phyloP scores from a whole-genome alignment of 1,284 basidiomycete genomes.

The Trichosporon asahii region DNA sequence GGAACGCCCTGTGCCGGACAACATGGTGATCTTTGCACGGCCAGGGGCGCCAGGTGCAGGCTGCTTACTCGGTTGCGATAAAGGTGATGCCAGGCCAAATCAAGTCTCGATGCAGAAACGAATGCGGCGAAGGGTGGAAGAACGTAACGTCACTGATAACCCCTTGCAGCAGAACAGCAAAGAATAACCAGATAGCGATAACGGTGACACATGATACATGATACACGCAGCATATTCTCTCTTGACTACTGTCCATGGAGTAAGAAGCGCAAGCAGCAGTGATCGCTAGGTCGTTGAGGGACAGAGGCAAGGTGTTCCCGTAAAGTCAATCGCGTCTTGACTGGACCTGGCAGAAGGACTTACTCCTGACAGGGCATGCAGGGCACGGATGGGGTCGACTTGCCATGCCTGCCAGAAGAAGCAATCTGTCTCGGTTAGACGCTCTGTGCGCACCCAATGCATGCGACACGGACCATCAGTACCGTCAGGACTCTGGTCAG shows the following conservation, averaged over 20 bases:
- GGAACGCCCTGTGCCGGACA: not conserved
- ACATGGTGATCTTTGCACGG: conserved; percentile 4
- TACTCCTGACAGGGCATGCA: not conserved
- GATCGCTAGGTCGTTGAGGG: no score
- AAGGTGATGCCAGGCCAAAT: not conserved
- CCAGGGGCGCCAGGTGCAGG: not conserved
- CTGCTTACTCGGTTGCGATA: not conserved
- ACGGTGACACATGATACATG: no score
- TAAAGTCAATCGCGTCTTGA: not conserved
- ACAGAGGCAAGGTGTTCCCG: not conserved
- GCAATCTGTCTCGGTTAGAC: not conserved
- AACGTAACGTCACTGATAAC: no score
- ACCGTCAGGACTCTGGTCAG: no score
- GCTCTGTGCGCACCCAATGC: not conserved
- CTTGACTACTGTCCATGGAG: no score
- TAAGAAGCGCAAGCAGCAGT: no score
- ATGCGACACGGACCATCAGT: not conserved
- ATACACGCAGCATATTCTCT: no score
- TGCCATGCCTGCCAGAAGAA: not conserved
- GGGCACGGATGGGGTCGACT: no score
- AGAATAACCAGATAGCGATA: no score
- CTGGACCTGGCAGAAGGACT: not conserved
- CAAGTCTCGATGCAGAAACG: no score
- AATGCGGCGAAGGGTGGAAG: no score
- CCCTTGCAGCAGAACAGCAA: no score